Conservation (phyloP, 169 alveolate genomes). For the Sarcocystis neurona region DNA sequence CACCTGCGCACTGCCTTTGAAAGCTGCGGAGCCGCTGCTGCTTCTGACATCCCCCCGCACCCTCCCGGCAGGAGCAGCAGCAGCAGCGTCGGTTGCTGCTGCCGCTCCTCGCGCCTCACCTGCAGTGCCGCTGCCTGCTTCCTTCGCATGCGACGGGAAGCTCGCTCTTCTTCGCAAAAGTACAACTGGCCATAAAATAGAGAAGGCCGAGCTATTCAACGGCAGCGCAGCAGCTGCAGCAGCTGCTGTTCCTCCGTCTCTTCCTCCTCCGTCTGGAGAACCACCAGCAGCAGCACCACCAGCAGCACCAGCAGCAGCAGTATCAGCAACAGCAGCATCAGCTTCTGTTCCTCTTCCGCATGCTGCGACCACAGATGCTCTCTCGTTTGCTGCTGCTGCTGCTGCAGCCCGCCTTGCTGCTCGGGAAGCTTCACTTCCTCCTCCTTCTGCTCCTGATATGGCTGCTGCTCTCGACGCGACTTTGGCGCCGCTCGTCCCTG, state of each 20-base stretch:
- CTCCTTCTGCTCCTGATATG: no score
- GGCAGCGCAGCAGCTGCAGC: background rate
- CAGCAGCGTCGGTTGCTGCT: background rate
- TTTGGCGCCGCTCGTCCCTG: no score
- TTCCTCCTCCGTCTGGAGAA: background rate
- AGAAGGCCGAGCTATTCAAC: background rate
- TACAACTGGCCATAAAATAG: slow-evolving; percentile 29
- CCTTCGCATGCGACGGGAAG: background rate
- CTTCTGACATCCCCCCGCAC: background rate
- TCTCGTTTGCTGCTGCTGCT: no score
- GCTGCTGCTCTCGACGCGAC: no score
- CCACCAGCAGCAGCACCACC: background rate
- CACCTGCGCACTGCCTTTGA: background rate
- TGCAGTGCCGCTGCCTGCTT: background rate
- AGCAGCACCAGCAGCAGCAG: no score
- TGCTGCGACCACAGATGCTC: no score
- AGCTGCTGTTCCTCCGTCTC: slow-evolving; percentile 3
- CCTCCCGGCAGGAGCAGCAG: background rate
- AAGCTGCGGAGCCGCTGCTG: no score
- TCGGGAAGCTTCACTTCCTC: no score
- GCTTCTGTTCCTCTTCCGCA: no score
- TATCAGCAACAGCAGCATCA: no score
- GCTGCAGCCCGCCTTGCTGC: no score
- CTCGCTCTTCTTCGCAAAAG: background rate
- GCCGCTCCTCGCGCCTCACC: background rate